phyloP scores from a whole-genome alignment of 441 rosid species.

The Populus hybrid region DNA sequence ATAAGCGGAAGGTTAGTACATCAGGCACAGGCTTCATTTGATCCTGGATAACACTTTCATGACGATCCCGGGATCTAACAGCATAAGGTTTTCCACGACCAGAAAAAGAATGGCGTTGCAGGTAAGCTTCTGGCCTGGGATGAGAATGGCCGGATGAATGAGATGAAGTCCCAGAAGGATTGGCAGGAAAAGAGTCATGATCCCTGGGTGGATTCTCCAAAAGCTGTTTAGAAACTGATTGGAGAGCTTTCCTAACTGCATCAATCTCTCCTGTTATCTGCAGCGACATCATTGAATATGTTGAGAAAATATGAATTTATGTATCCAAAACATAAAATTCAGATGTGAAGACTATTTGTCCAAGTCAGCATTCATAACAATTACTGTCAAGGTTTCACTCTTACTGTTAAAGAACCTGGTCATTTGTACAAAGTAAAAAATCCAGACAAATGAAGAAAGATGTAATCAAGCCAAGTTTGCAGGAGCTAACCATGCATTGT shows the following conservation, averaged over 20 bases:
- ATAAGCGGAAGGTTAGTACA: constrained; percentile 52
- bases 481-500: not conserved
- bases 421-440: not conserved
- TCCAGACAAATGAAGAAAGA: not conserved
- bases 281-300: constrained; percentile 18
- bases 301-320: not conserved
- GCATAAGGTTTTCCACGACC: constrained; percentile 42
- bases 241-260: constrained; percentile 63
- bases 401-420: not conserved
- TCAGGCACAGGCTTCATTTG: constrained; percentile 48
- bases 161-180: constrained; percentile 38
- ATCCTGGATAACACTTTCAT: constrained; percentile 40
- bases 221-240: constrained; percentile 54
- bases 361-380: not conserved
- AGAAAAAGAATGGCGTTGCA: constrained; percentile 33
- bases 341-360: not conserved
- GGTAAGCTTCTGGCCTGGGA: constrained; percentile 33
- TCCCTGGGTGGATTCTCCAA: constrained; percentile 49
- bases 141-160: constrained; percentile 35
- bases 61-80: constrained; percentile 42
- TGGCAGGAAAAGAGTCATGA: constrained; percentile 37
- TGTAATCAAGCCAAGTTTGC: not conserved
- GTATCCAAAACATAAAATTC: not conserved
- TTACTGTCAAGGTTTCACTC: not conserved
- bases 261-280: constrained; percentile 65